A percentile compares a stretch with the other conserved stretches of the same genome.
Evolutionary conservation across 768 basidiomycete species (phyloP).

Genomic region (Trametes meyenii): DNA sequence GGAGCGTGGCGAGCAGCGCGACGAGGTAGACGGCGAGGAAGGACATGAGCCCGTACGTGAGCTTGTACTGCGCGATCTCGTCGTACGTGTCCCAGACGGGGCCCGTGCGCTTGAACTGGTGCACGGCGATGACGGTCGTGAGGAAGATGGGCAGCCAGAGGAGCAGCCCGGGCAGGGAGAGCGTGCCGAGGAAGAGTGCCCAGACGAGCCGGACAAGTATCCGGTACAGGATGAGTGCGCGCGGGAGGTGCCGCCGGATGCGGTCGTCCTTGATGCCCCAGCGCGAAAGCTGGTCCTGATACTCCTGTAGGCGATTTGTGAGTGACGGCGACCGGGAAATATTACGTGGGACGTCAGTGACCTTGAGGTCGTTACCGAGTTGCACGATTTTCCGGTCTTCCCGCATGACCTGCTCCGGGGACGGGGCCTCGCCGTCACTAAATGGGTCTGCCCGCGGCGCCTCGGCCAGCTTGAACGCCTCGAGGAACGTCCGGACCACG

Average conservation of each 20-base stretch:
- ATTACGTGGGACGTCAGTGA: slow-evolving; percentile 28
- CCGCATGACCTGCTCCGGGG: slow-evolving; percentile 25
- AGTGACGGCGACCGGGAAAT: not conserved
- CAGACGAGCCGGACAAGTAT: slow-evolving; percentile 67
- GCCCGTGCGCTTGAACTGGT: slow-evolving; percentile 78
- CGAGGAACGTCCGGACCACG: slow-evolving; percentile 72
- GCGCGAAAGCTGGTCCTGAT: slow-evolving; percentile 70
- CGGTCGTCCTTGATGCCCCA: slow-evolving; percentile 87
- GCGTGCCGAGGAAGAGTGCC: slow-evolving; percentile 59
- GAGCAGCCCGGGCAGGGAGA: slow-evolving; percentile 77
- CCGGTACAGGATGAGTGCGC: slow-evolving; percentile 57
- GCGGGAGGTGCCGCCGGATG: slow-evolving; percentile 62
- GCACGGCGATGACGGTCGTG: slow-evolving; percentile 69
- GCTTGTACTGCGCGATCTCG: slow-evolving; percentile 88
- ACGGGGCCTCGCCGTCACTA: slow-evolving; percentile 24
- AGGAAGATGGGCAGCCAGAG: slow-evolving; percentile 82
- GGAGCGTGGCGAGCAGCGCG: slow-evolving; percentile 60
- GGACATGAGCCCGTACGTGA: slow-evolving; percentile 78
- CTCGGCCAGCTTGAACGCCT: slow-evolving; percentile 60
- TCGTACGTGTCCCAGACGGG: slow-evolving; percentile 88
- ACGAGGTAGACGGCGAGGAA: slow-evolving; percentile 69
- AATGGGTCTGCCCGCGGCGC: slow-evolving; percentile 17
- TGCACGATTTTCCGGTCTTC: slow-evolving; percentile 32
- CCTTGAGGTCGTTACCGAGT: slow-evolving; percentile 60
- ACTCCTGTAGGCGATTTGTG: slow-evolving; percentile 45